Evolutionary conservation across 2,329 filamentous ascomycete genomes (phyloP).

Genomic region (Penicillium sp.): DNA sequence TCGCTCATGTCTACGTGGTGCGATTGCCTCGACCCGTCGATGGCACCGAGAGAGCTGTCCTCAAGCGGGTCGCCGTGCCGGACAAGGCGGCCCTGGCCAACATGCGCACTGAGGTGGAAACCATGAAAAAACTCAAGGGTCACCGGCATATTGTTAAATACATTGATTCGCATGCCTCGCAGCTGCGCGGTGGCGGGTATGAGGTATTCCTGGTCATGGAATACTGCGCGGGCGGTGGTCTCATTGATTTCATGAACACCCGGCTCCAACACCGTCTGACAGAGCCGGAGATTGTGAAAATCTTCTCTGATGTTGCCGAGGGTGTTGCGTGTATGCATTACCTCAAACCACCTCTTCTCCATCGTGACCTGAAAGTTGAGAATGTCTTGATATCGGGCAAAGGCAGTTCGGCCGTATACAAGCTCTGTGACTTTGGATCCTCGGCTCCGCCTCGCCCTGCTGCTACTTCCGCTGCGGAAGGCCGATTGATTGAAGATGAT

Average conservation of each 20-base stretch:
- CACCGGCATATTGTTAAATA: conserved; percentile 96
- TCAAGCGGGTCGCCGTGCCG: conserved; percentile 93
- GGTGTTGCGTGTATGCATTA: conserved; percentile 99
- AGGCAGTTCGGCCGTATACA: conserved; percentile 71
- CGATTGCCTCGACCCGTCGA: conserved; percentile 73
- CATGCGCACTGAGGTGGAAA: conserved; percentile 98
- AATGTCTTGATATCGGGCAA: conserved; percentile 83
- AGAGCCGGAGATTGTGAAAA: conserved; percentile 94
- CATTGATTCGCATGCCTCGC: conserved; percentile 95
- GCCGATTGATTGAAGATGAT: conserved; percentile 90
- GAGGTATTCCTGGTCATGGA: conserved; percentile 99
- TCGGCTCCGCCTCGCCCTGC: conserved; percentile 78
- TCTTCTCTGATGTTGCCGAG: conserved; percentile 93
- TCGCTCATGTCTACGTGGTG: conserved; percentile 97
- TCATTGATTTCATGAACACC: conserved; percentile 99
- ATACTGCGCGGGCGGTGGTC: conserved; percentile 85
- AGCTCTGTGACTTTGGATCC: conserved; percentile 97
- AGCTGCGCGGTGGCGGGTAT: conserved; percentile 86
- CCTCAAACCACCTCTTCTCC: conserved; percentile 84
- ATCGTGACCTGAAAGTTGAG: conserved; percentile 95
- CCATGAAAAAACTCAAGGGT: conserved; percentile 98
- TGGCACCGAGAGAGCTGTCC: conserved; percentile 74
- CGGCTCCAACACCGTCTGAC: conserved; percentile 92
- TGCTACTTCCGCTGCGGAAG: conserved; percentile 81
- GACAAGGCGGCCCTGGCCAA: conserved; percentile 91